Evolutionary conservation across 192 early-diverging fungal genomes (phyloP), one percentile per base, ranked within the genome.

Genomic region (Coemansia sp.): DNA sequence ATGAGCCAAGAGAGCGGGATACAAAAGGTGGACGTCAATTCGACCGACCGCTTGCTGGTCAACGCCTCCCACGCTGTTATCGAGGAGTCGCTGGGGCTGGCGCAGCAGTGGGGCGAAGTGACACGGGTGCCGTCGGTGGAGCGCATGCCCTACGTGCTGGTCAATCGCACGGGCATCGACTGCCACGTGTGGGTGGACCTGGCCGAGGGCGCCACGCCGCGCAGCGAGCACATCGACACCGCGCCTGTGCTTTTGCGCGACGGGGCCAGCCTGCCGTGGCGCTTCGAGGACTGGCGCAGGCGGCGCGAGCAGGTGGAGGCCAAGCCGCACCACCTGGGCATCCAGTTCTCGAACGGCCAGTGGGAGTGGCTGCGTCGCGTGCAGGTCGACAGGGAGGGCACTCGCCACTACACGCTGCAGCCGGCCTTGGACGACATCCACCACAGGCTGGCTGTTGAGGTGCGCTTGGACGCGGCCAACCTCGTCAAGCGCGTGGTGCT

Each of bases 261-360:
- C 65, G 89, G 89, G 16, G 77, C 86, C 25, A 90, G 90, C 21
- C 81, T 94, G 16, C 86, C 91, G 41, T 98, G 96, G 96, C 86
- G 93, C n/a, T 97, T 97, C 65, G 95, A 95, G 62, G 94, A 99
- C 70, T 99, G 96, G 96, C 84, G 93, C 59, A 88, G 86, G 37
- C 88, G 91, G 76, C 89, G 96, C 59, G 94, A 96, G 82, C 92
- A 91, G 70, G 65, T 78, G 43, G 73, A 74, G 53, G 75, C 66
- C 39, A 71, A 83, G 36, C 88, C 88, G 60, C 96, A 98, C 61
- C 86, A 87, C 61, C 68, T 98, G 12, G 93, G 90, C 26, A 68
- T 96, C 13, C 94, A 95, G 76, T 86, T 97, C 56, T 79, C 92
- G 55, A 91, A 92, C 18, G 86, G 89, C 3, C 76, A 84, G 61